Evolutionary conservation across 1,139 yeast genomes (phyloP).

Genomic region (Kodamaea arcana): DNA sequence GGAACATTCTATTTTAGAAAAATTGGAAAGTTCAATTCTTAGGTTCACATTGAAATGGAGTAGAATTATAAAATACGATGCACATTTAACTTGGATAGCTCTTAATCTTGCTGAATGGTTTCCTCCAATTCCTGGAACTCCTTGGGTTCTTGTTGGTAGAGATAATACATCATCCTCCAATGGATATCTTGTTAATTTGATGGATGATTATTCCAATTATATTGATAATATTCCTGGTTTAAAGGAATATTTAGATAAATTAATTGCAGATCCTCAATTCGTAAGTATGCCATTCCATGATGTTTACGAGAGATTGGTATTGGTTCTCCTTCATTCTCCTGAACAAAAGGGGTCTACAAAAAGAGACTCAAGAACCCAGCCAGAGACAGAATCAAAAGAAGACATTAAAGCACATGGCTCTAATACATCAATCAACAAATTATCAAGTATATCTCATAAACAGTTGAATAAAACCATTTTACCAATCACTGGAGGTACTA

Average conservation of each 20-base stretch:
- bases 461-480: slow-evolving; percentile 34
- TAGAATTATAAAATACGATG: slow-evolving; percentile 67
- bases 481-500: slow-evolving; percentile 61
- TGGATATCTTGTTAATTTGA: slow-evolving; percentile 35
- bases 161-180: slow-evolving; percentile 24
- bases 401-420: background rate
- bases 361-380: background rate
- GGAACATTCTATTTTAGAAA: slow-evolving; percentile 53
- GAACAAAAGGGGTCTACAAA: slow-evolving; percentile 25
- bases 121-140: slow-evolving; percentile 53
- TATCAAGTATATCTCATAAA: slow-evolving; percentile 1
- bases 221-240: slow-evolving; percentile 33
- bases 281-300: slow-evolving; percentile 54
- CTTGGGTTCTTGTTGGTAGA: slow-evolving; percentile 44
- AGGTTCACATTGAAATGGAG: slow-evolving; percentile 79
- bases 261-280: slow-evolving; percentile 25
- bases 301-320: slow-evolving; percentile 69
- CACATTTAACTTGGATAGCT: slow-evolving; percentile 84
- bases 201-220: slow-evolving; percentile 47
- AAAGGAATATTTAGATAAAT: slow-evolving; percentile 21
- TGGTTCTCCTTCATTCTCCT: slow-evolving; percentile 74
- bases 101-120: slow-evolving; percentile 87
- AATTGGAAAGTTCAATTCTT: slow-evolving; percentile 57
- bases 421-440: slow-evolving; percentile 2
- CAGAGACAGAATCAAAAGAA: background rate